A percentile compares a stretch with the other conserved stretches of the same genome.
Conservation (phyloP, 768 basidiomycete genomes). For the Chlorophyllum brunneum region DNA sequence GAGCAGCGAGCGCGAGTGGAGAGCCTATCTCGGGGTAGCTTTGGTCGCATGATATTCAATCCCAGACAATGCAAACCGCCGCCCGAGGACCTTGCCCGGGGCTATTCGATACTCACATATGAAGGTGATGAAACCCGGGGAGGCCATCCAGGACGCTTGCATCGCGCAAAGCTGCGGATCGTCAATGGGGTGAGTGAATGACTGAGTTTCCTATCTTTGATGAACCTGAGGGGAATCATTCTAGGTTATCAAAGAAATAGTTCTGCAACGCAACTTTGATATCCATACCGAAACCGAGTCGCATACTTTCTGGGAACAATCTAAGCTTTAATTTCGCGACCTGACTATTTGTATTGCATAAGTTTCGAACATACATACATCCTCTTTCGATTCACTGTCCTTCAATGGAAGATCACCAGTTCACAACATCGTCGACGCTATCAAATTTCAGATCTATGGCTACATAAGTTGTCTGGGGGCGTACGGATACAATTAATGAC, state of each 20-base stretch:
- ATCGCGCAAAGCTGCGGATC: constrained; percentile 50
- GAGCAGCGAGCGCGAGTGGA: constrained; percentile 44
- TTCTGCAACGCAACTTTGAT: constrained; percentile 60
- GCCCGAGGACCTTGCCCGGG: constrained; percentile 34
- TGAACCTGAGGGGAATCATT: constrained; percentile 1
- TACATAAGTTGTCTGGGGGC: not conserved
- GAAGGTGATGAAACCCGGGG: constrained; percentile 71
- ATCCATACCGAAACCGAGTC: constrained; percentile 53
- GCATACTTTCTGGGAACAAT: constrained; percentile 21
- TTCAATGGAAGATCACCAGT: too few species aligned
- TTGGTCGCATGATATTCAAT: constrained; percentile 60
- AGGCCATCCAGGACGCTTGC: constrained; percentile 53
- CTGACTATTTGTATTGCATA: not conserved
- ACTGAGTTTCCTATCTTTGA: not conserved
- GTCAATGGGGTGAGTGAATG: constrained; percentile 45
- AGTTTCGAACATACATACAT: not conserved
- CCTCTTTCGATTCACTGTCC: too few species aligned
- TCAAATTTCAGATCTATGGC: too few species aligned
- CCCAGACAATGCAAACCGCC: constrained; percentile 32
- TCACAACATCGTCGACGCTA: too few species aligned
- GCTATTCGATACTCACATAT: constrained; percentile 50
- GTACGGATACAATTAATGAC: constrained; percentile 9
- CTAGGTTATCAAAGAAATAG: constrained; percentile 49
- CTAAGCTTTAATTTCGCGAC: constrained; percentile 26
- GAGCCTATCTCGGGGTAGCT: constrained; percentile 46